Conservation (phyloP, 495 filamentous ascomycete species). For the Jackrogersella multiformis region DNA sequence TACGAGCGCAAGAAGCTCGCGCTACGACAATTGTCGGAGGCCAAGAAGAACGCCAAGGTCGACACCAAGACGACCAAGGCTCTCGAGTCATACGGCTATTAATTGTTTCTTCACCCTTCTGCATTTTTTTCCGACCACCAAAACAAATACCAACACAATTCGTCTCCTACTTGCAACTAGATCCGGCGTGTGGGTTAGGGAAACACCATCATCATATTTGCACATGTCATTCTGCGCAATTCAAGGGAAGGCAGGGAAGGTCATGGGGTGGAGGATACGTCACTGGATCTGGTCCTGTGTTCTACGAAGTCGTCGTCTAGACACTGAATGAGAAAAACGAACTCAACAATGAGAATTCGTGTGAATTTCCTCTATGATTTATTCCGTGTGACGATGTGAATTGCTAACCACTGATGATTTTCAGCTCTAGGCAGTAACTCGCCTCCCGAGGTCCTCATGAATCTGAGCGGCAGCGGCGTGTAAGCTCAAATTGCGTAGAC, state of each 20-base stretch:
- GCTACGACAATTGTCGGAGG: constrained; percentile 86
- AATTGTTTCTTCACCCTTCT: constrained; percentile 46
- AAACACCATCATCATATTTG: constrained; percentile 49
- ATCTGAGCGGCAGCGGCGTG: no score
- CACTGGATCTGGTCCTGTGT: constrained; percentile 48
- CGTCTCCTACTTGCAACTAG: constrained; percentile 48
- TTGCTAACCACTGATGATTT: not conserved
- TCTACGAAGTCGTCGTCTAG: constrained; percentile 47
- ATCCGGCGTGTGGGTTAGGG: constrained; percentile 49
- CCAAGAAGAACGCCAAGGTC: constrained; percentile 89
- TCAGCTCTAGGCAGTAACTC: no score
- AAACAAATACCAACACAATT: constrained; percentile 45
- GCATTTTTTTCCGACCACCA: constrained; percentile 43
- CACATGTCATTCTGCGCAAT: constrained; percentile 44
- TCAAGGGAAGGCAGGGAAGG: constrained; percentile 44
- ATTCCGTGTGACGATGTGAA: not conserved
- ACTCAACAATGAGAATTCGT: constrained; percentile 22
- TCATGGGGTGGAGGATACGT: constrained; percentile 44
- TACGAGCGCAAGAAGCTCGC: constrained; percentile 99
- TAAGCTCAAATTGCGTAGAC: no score
- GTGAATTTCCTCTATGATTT: constrained; percentile 17
- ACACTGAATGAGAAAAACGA: constrained; percentile 49
- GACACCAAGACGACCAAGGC: constrained; percentile 70
- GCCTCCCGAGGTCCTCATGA: no score
- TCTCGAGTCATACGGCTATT: constrained; percentile 66